Conservation (phyloP, 805 yeast species). For the Schwanniomyces occidentalis region DNA sequence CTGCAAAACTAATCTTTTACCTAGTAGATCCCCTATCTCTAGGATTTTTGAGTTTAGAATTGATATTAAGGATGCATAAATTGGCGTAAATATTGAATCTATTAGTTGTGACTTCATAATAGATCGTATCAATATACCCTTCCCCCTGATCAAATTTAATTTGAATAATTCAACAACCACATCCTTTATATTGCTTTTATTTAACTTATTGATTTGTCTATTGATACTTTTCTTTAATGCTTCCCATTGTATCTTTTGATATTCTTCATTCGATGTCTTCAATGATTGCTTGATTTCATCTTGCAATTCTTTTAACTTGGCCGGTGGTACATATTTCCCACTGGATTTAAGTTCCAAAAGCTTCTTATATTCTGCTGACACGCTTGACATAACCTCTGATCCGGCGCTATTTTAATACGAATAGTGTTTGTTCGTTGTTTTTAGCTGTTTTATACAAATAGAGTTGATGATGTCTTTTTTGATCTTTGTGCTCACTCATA, state of each 20-base stretch:
- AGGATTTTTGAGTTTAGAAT: slow-evolving; percentile 70
- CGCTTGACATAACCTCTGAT: too few relatives aligned
- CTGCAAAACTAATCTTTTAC: slow-evolving; percentile 53
- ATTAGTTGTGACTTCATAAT: slow-evolving; percentile 54
- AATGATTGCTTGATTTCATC: slow-evolving; percentile 14
- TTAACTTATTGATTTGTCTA: slow-evolving; percentile 47
- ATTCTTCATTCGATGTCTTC: slow-evolving; percentile 6
- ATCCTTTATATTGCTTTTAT: slow-evolving; percentile 46
- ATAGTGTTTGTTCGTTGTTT: too few relatives aligned
- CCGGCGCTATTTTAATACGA: too few relatives aligned
- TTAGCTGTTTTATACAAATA: too few relatives aligned
- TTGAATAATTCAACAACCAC: slow-evolving; percentile 52
- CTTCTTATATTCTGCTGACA: slow-evolving; percentile 5
- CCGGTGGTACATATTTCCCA: slow-evolving; percentile 58
- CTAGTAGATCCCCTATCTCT: slow-evolving; percentile 59
- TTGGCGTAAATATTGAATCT: slow-evolving; percentile 41
- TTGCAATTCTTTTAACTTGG: slow-evolving; percentile 45
- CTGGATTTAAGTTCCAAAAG: slow-evolving; percentile 1
- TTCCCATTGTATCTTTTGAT: slow-evolving; percentile 61
- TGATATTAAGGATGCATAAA: slow-evolving; percentile 58
- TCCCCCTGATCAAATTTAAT: slow-evolving; percentile 59
- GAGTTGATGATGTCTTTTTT: too few relatives aligned
- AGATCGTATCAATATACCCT: slow-evolving; percentile 59
- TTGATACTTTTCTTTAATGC: slow-evolving; percentile 47
- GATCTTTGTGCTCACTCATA: not conserved